Conservation (phyloP, 495 filamentous ascomycete genomes). For the Neurospora sp. region DNA sequence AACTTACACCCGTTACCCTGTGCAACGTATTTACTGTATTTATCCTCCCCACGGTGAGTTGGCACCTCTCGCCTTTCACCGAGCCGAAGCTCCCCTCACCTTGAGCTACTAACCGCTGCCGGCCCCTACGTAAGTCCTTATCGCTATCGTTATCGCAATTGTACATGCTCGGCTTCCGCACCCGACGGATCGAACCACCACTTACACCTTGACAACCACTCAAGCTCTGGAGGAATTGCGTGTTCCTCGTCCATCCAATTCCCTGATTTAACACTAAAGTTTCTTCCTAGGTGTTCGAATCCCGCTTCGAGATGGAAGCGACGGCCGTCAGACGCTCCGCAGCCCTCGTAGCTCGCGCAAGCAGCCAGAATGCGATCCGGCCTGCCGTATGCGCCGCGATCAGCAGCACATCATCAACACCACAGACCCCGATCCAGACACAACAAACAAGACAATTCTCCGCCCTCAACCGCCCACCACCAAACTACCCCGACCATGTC, state of each 20-base stretch:
- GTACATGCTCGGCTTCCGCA: not conserved
- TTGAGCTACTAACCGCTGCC: not conserved
- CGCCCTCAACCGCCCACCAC: conserved; percentile 66
- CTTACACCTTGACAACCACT: not conserved
- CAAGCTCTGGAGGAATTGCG: conserved; percentile 1
- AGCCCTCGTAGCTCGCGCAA: conserved; percentile 6
- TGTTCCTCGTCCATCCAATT: not conserved
- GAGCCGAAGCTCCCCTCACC: not conserved
- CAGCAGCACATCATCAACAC: not conserved
- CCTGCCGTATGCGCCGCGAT: not conserved
- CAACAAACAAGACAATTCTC: conserved; percentile 46
- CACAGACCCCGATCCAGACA: not conserved
- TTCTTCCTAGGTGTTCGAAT: not conserved
- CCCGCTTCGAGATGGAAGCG: conserved; percentile 18
- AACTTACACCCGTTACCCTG: not conserved
- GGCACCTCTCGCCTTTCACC: not conserved
- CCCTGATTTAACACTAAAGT: not conserved
- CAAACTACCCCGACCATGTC: conserved; percentile 85
- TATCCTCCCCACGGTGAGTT: not conserved
- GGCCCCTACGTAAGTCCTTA: not conserved
- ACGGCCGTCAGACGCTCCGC: conserved; percentile 11
- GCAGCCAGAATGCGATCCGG: not conserved
- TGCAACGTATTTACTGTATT: not conserved
- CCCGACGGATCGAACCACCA: conserved; percentile 7
- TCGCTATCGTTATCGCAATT: conserved; percentile 2